Evolutionary conservation across 257 asterid genomes (phyloP), one percentile per base, ranked within the genome.

Genomic region (Salvia rosmarinus): DNA sequence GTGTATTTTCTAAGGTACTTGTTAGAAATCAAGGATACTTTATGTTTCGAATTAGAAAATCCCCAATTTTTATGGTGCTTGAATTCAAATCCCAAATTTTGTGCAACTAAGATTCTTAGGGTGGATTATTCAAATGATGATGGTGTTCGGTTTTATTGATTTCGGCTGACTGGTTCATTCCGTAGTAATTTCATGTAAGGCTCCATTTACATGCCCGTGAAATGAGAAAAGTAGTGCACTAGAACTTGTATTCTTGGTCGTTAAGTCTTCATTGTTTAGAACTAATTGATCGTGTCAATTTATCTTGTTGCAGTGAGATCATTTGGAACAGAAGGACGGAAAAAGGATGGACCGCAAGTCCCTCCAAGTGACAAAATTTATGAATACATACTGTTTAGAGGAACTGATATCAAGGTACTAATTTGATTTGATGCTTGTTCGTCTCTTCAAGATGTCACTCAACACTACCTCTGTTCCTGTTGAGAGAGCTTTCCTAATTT

Each of bases 311-410:
- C 91, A 94, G 97, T 94, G 81, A 83, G 98, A 77, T 91, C 99
- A 73, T 94, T 88, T 70, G 99, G 99, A 52, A 94, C 99, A 1
- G 99, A 94, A 86, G 98, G 96, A 50, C 87, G 99, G 39, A 91
- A 89, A 75, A 89, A 85, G 74, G 97, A 94, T 59, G 99, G 99
- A 9, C 89, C 95, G 13, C 98, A 91, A 73, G 90, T 94, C 44
- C 98, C 89, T 68, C 95, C 98, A 0, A 80, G 96, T 40, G 99
- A 91, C 77, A 94, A 86, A 78, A 75, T 88, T 66, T 94, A 91
- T 79, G 99, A 94, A 40, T 94, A 88, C 83, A 94, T 94, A 64
- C 89, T 94, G 25, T 94, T 94, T 58, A 89, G 97, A 64, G 98
- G 99, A 78, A 91, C 86, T 82, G 99, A 94, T 75, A 91, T 94